These are phyloP conservation scores for Colletotrichum falcatum DNA, from an alignment of 2,329 filamentous ascomycete genomes.

Conservation along the genomic window DNA sequence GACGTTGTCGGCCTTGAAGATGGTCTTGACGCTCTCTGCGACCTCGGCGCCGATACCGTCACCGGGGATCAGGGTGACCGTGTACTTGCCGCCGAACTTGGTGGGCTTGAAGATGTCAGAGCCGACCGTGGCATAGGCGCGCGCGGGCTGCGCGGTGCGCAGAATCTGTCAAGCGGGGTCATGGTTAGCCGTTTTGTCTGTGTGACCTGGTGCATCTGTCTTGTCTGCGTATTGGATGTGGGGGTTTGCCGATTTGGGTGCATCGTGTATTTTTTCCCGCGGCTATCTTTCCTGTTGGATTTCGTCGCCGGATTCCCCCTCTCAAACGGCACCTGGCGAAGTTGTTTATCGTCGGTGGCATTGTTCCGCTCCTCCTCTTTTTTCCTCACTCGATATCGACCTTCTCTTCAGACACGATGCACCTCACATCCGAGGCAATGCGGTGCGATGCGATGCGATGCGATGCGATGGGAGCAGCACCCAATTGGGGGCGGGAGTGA, in stretches of 20 bases:
- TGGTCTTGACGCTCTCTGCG: slow-evolving; percentile 96
- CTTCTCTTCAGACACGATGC: slow-evolving; percentile 11
- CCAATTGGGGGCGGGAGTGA: slow-evolving; percentile 27
- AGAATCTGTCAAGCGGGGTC: slow-evolving; percentile 57
- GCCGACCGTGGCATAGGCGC: slow-evolving; percentile 83
- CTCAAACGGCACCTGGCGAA: not conserved
- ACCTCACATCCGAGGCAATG: not conserved
- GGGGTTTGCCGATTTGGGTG: slow-evolving; percentile 49
- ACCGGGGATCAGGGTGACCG: slow-evolving; percentile 97
- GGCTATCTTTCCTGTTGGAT: not conserved
- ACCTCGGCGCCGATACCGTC: slow-evolving; percentile 99
- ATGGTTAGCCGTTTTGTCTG: slow-evolving; percentile 28
- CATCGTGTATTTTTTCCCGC: not conserved
- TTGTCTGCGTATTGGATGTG: slow-evolving; percentile 69
- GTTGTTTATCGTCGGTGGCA: not conserved
- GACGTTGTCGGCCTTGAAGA: slow-evolving; percentile 99
- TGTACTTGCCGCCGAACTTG: slow-evolving; percentile 99
- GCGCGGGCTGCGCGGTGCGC: slow-evolving; percentile 60
- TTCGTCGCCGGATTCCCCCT: not conserved
- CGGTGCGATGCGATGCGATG: not conserved
- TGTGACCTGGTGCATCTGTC: slow-evolving; percentile 44
- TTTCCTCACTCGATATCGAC: slow-evolving; percentile 4
- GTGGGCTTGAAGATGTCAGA: slow-evolving; percentile 99
- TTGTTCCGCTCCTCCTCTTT: not conserved
- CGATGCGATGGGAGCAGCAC: no score